phyloP scores from a whole-genome alignment of 2,329 filamentous ascomycete species.

The Parafenestella ontariensis region DNA sequence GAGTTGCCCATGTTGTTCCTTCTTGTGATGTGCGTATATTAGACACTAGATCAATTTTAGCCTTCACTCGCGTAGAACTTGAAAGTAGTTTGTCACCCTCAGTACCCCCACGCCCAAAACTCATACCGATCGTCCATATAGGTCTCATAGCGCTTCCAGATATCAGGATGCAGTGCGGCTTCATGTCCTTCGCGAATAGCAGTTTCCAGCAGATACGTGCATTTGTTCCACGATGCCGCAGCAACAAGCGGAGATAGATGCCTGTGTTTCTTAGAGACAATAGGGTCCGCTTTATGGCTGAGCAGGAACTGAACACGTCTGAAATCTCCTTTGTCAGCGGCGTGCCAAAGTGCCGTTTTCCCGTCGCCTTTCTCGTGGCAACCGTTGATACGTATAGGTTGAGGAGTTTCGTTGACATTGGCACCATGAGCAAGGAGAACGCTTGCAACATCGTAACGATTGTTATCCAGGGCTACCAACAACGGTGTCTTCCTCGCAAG shows the following conservation, averaged over 20 bases:
- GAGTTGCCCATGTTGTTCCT: too few relatives aligned
- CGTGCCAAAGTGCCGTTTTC: not conserved
- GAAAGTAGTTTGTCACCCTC: too few relatives aligned
- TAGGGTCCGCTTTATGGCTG: not conserved
- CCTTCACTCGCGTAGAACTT: too few relatives aligned
- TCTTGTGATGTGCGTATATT: too few relatives aligned
- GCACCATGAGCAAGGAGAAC: not conserved
- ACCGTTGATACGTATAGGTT: not conserved
- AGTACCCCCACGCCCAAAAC: too few relatives aligned
- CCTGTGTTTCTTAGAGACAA: not conserved
- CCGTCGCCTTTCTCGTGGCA: constrained; percentile 42
- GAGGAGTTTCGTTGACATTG: not conserved
- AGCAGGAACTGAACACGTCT: not conserved
- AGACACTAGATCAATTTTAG: too few relatives aligned
- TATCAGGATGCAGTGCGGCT: not conserved
- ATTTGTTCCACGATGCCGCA: not conserved
- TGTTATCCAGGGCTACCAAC: not conserved
- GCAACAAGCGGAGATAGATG: not conserved
- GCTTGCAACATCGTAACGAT: not conserved
- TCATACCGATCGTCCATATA: not conserved
- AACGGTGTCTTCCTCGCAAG: not conserved
- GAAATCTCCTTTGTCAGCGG: not conserved
- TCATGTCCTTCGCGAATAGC: not conserved
- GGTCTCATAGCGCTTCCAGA: not conserved
- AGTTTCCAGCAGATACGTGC: not conserved